phyloP scores from a whole-genome alignment of 257 asterid species.

The Paraleonurus japonicus region DNA sequence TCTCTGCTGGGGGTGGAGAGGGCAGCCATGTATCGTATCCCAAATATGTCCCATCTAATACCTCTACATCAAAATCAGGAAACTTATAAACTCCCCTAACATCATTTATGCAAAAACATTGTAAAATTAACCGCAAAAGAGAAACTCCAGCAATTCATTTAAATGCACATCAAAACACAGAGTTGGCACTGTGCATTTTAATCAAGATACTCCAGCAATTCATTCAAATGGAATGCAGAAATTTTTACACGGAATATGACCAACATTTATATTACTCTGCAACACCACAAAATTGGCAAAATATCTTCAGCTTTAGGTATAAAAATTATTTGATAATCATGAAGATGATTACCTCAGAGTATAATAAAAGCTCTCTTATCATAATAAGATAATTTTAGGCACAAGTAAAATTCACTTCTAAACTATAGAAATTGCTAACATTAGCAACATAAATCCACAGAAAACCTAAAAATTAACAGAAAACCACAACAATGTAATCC shows the following conservation, averaged over 20 bases:
- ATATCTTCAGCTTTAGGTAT: background rate
- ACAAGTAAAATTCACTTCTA: background rate
- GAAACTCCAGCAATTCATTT: background rate
- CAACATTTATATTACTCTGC: background rate
- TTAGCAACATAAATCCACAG: background rate
- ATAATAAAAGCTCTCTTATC: background rate
- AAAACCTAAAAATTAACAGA: background rate
- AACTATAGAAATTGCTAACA: background rate
- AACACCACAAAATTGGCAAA: background rate
- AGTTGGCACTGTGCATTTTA: background rate
- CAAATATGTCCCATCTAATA: slow-evolving; percentile 50
- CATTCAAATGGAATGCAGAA: background rate
- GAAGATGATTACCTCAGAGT: background rate
- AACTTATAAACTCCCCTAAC: slow-evolving; percentile 2
- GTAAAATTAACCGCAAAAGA: background rate
- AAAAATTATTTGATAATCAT: background rate
- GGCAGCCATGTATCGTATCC: slow-evolving; percentile 91
- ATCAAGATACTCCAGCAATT: background rate
- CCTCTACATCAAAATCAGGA: slow-evolving; percentile 32
- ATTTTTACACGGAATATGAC: background rate
- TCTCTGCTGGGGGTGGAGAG: slow-evolving; percentile 72
- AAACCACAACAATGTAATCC: background rate
- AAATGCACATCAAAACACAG: slow-evolving; percentile 4
- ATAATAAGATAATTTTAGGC: background rate
- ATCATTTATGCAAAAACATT: background rate